Evolutionary conservation across 2,329 filamentous ascomycete species (phyloP).

Genomic region (Aspergillus tanneri): DNA sequence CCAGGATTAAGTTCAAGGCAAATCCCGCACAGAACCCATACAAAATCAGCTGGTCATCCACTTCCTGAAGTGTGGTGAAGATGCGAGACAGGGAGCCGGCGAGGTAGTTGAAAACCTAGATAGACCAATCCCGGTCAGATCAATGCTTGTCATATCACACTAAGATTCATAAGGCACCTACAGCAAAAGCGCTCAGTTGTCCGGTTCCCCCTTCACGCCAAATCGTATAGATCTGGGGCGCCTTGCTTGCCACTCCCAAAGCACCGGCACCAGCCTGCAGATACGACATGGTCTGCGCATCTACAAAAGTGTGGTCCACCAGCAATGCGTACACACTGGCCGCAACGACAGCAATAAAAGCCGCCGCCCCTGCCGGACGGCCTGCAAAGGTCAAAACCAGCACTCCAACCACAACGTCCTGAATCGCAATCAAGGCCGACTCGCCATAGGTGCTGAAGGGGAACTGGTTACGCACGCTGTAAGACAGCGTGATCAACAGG

Average conservation of each 20-base stretch:
- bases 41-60: constrained; percentile 92
- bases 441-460: constrained; percentile 98
- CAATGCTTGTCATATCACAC: neutral
- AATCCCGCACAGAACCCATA: constrained; percentile 94
- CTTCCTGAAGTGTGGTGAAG: constrained; percentile 96
- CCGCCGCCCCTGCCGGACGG: constrained; percentile 64
- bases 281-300: constrained; percentile 66
- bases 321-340: constrained; percentile 70
- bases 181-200: constrained; percentile 93
- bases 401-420: constrained; percentile 87
- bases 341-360: constrained; percentile 75
- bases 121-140: constrained; percentile 1
- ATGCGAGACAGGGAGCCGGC: constrained; percentile 88
- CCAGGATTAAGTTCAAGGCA: constrained; percentile 80
- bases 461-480: constrained; percentile 87
- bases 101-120: constrained; percentile 96
- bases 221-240: constrained; percentile 88
- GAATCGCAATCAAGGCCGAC: constrained; percentile 83
- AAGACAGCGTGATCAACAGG: constrained; percentile 86
- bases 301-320: constrained; percentile 59
- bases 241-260: constrained; percentile 82
- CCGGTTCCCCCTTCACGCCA: constrained; percentile 84
- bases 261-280: constrained; percentile 82
- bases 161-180: constrained; percentile 53
- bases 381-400: constrained; percentile 83